phyloP scores from a whole-genome alignment of 371 early-diverging fungal species.

The Amoeboaphelidium occidentale region DNA sequence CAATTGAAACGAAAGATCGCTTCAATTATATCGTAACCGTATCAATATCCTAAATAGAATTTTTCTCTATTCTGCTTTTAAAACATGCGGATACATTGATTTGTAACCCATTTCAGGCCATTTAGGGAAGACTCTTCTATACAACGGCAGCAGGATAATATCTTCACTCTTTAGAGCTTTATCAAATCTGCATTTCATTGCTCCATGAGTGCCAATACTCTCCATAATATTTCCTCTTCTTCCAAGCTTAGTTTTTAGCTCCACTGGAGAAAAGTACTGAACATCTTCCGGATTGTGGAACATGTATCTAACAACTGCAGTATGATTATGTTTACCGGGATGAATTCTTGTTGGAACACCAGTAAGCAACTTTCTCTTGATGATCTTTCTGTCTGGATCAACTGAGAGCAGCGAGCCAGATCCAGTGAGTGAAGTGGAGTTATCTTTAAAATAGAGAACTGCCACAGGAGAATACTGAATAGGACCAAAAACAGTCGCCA shows the following conservation, averaged over 20 bases:
- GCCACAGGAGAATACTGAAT: conserved; percentile 13
- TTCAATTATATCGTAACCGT: no score
- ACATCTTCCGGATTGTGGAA: conserved; percentile 82
- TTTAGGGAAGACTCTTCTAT: conserved; percentile 86
- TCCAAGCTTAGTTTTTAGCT: conserved; percentile 66
- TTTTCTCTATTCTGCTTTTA: no score
- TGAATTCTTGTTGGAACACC: conserved; percentile 85
- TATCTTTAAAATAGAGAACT: background rate
- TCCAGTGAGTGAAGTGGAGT: conserved; percentile 35
- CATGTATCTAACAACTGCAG: conserved; percentile 82
- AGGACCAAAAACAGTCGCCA: conserved; percentile 70
- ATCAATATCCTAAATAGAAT: no score
- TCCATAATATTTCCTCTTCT: conserved; percentile 75
- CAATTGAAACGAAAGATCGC: no score
- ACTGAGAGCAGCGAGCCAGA: conserved; percentile 46
- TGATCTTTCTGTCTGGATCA: conserved; percentile 61
- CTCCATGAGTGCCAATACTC: conserved; percentile 59
- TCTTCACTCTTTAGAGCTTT: conserved; percentile 73
- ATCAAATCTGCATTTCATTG: conserved; percentile 86
- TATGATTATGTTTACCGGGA: background rate
- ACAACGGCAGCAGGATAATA: conserved; percentile 74
- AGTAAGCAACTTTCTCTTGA: conserved; percentile 76
- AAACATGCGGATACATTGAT: no score
- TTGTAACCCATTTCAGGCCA: no score
- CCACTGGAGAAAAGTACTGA: conserved; percentile 76